Base-by-base conservation (phyloP, 2,329 filamentous ascomycete species). In the Arthrobotrys pseudoclavata region DNA sequence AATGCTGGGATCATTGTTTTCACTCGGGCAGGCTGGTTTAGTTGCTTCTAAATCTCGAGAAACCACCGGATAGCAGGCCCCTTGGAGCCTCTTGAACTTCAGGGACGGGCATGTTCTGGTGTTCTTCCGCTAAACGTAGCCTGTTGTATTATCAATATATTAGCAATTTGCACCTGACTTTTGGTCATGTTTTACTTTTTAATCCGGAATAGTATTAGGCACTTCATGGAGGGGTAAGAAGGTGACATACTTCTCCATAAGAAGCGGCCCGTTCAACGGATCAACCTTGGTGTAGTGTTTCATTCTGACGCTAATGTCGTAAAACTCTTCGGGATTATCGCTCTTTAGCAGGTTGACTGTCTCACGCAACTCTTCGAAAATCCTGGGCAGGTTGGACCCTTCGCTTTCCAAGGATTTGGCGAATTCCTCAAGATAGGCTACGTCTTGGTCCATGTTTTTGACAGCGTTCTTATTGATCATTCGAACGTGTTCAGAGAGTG, bases 261-360 rank as follows among this genome's bases (percentile, higher is more conserved):
- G 83, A 47, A 93, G 86, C 0, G 94, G 93, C 0, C 95, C 96
- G 83, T 96, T 96, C 83, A 96, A 87, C 64, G 93, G 92, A 84
- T 98, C 93, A 37, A 99, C 96, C 67, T 93, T 91, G 15, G 94
- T 92, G 83, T 97, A 99, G 83, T 97, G 96, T 85, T 92, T 94
- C 84, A 97, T 97, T 64, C 94, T 87, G 13, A 91, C 92, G 4
- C 91, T 92, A 61, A 96, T 91, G 82, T 99, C 96, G 83, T 96
- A 99, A 84, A 97, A 99, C 83, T 98, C 95, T 80, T 98, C 94
- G n/a, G 93, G 89, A 81, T 97, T 97, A 47, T 97, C 93, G 0
- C 88, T 89, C 12, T 88, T 85, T 88, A 99, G 92, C 26, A 99
- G 87, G 76, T 92, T 90, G 55, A 97, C 91, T 0, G 96, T 98